These are phyloP conservation scores for Filosporella fistucella DNA, from an alignment of 495 filamentous ascomycete species.

Conservation along the genomic window DNA sequence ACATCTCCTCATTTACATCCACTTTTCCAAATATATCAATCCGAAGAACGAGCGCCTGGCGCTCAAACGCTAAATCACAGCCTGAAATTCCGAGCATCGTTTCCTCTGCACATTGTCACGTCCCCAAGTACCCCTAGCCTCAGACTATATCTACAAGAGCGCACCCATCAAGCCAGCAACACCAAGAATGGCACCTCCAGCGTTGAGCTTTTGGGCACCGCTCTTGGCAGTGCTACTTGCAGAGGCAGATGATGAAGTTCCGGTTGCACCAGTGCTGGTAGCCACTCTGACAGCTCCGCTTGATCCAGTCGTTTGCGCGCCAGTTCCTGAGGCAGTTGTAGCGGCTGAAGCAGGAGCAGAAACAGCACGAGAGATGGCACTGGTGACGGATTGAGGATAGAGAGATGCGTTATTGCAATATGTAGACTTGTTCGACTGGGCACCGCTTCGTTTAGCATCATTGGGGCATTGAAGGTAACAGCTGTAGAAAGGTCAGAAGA, in stretches of 20 bases:
- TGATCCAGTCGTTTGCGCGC: neutral
- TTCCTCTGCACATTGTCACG: too few species aligned
- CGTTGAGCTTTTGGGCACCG: slow-evolving; percentile 6
- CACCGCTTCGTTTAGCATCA: slow-evolving; percentile 8
- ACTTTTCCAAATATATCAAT: neutral
- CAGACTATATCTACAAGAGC: slow-evolving; percentile 11
- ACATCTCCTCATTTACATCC: too few species aligned
- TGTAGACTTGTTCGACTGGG: slow-evolving; percentile 2
- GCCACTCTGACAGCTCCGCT: slow-evolving; percentile 1
- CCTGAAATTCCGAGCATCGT: neutral
- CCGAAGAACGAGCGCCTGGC: neutral
- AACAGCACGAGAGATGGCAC: slow-evolving; percentile 10
- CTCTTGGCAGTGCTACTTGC: slow-evolving; percentile 6
- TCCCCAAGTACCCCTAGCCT: too few species aligned
- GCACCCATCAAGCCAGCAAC: slow-evolving; percentile 18
- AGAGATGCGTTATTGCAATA: slow-evolving; percentile 15
- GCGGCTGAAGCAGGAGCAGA: neutral
- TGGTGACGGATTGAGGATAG: slow-evolving; percentile 10
- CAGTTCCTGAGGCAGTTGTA: neutral
- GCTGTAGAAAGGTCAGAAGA: neutral
- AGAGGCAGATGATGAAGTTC: neutral
- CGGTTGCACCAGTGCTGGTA: neutral
- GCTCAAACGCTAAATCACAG: slow-evolving; percentile 1
- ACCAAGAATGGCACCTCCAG: slow-evolving; percentile 13
- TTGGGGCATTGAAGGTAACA: slow-evolving; percentile 23